Evolutionary conservation across 805 yeast genomes (phyloP).

Genomic region (Schizosaccharomyces osmophilus): DNA sequence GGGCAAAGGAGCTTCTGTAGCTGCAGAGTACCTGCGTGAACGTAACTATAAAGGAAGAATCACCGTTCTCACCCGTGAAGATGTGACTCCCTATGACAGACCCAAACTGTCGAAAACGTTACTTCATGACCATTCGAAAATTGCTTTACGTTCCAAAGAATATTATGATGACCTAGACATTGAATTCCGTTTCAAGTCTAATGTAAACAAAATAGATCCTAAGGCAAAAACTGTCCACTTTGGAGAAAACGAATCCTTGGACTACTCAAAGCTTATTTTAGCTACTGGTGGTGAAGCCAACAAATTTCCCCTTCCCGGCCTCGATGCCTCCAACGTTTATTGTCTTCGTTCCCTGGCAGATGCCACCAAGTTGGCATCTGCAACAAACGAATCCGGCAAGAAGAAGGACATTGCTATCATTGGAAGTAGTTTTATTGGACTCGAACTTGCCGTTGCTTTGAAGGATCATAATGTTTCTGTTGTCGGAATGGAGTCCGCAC

Average conservation of each 20-base stretch:
- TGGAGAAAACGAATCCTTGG: neutral
- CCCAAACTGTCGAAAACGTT: conserved; percentile 4
- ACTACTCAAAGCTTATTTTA: conserved; percentile 3
- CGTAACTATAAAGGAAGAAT: neutral
- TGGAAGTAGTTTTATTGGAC: conserved; percentile 5
- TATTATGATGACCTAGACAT: conserved; percentile 2
- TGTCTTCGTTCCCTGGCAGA: conserved; percentile 1
- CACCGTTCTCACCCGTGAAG: conserved; percentile 3
- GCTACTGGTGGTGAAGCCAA: conserved; percentile 5
- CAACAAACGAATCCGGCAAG: neutral
- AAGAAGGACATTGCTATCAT: conserved; percentile 4
- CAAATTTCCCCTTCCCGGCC: conserved; percentile 3
- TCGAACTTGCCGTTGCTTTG: conserved; percentile 3
- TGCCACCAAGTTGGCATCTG: conserved; percentile 1
- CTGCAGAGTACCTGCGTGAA: conserved; percentile 2
- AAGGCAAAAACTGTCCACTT: neutral
- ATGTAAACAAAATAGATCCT: conserved; percentile 2
- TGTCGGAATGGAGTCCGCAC: conserved; percentile 2
- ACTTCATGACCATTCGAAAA: conserved; percentile 1
- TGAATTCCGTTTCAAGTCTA: neutral
- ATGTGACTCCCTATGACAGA: conserved; percentile 3
- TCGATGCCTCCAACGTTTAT: conserved; percentile 2
- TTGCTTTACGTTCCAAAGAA: conserved; percentile 2
- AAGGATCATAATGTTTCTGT: conserved; percentile 3
- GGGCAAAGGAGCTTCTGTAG: conserved; percentile 3